Evolutionary conservation across 2,329 filamentous ascomycete species (phyloP).

Genomic region (Xylariaceae sp.): DNA sequence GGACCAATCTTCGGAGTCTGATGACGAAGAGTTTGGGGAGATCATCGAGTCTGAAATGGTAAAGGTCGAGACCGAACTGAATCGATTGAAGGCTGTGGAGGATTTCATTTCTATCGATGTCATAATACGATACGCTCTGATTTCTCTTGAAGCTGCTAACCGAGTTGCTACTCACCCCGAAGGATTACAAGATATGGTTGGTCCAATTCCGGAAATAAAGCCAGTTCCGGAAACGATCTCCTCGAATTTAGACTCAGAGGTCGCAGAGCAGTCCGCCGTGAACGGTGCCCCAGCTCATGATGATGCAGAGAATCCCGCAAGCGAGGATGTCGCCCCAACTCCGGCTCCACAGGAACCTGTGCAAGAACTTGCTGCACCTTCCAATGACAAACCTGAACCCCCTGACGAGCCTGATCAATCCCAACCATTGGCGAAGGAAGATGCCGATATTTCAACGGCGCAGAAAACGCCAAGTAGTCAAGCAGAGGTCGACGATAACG

Average conservation of each 20-base stretch:
- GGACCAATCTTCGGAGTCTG: constrained; percentile 47
- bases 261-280: constrained; percentile 20
- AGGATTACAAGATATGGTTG: constrained; percentile 40
- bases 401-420: constrained; percentile 20
- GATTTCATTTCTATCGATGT: constrained; percentile 38
- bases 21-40: constrained; percentile 54
- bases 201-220: constrained; percentile 36
- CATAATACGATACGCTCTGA: constrained; percentile 42
- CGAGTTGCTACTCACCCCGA: constrained; percentile 44
- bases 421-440: constrained; percentile 29
- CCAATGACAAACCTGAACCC: constrained; percentile 1
- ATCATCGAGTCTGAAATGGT: constrained; percentile 50
- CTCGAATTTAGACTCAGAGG: constrained; percentile 19
- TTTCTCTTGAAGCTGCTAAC: constrained; percentile 46
- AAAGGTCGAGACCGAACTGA: constrained; percentile 46
- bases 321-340: constrained; percentile 20
- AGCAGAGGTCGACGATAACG: constrained; percentile 27
- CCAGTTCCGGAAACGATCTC: constrained; percentile 22
- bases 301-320: constrained; percentile 6
- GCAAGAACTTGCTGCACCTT: constrained; percentile 6
- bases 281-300: constrained; percentile 5
- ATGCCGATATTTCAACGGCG: constrained; percentile 20
- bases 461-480: constrained; percentile 15
- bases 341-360: constrained; percentile 11
- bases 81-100: constrained; percentile 39